Evolutionary conservation across 208 protist species (phyloP).

Genomic region (Trypanosoma grayi): DNA sequence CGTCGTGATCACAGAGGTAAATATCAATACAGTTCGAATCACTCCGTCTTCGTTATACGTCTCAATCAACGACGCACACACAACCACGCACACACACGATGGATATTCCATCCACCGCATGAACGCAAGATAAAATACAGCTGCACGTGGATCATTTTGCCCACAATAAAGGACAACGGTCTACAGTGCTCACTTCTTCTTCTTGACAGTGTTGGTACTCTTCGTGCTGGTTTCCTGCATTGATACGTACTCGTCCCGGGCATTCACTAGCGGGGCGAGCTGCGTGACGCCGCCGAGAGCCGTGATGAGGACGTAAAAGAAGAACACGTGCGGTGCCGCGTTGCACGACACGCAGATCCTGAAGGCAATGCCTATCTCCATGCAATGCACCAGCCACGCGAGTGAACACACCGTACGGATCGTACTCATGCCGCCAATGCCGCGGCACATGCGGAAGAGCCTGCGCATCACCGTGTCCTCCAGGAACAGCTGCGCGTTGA

Average conservation of each 20-base stretch:
- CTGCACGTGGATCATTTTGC: no score
- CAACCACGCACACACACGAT: no score
- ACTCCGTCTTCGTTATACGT: no score
- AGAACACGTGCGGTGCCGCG: conserved; percentile 21
- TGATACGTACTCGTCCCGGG: conserved; percentile 27
- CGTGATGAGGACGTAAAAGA: conserved; percentile 42
- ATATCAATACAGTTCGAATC: no score
- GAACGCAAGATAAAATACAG: no score
- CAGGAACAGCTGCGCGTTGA: conserved; percentile 26
- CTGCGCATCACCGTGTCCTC: conserved; percentile 43
- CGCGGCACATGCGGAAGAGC: conserved; percentile 30
- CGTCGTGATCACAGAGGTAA: no score
- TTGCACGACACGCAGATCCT: conserved; percentile 46
- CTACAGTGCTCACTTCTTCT: background rate
- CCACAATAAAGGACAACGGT: no score
- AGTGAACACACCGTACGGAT: conserved; percentile 35
- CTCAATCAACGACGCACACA: no score
- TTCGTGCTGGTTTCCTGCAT: background rate
- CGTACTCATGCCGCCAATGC: conserved; percentile 33
- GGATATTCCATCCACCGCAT: no score
- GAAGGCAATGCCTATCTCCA: conserved; percentile 50
- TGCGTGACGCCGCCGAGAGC: conserved; percentile 46
- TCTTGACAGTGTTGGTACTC: background rate
- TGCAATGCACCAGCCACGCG: conserved; percentile 50
- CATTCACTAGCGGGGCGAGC: conserved; percentile 39